Base-by-base conservation (phyloP, 2,329 filamentous ascomycete genomes). In the Alternaria arbusti region DNA sequence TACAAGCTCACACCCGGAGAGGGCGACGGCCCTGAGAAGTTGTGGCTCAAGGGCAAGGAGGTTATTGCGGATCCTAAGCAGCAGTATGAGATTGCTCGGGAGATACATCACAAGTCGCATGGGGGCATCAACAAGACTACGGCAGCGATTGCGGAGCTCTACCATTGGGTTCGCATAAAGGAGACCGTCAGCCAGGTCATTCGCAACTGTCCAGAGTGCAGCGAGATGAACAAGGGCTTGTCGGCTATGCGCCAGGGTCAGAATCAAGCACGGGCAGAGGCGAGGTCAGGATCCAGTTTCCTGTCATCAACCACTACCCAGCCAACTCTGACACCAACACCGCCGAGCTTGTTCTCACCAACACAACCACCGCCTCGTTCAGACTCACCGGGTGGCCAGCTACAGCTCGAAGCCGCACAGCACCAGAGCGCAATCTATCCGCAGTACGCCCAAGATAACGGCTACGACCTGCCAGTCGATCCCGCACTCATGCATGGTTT, bases 41-140 rank as follows among this genome's bases (percentile, higher is more conserved):
- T 98, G 69, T 97, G 97, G 93, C 88, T 98, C 74, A 97, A 97
- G 82, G 95, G 95, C 77, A 98, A 98, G 81, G 95, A 98, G 82
- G 95, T 99, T 64, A 92, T 99, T 65, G 91, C 92, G 25, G 94
- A 97, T 79, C 93, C 94, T 12, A 89, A 91, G 73, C 88, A 89
- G 69, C 96, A 99, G 83, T 96, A 96, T 79, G 92, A 96, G 64
- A 96, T 98, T 72, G 93, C 94, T 12, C 86, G 91, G 49, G 85
- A 86, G 61, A 86, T 94, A 40, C 96, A 99, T 80, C 85, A 89
- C 57, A 81, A 85, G 61, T 86, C 90, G 45, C 96, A 99, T 77
- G 93, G 91, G 7, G 96, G 96, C 55, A 98, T 98, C 85, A 99
- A 99, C 85, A 97, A 97, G 84, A 98, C 95, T 0, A 98, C 95